These are phyloP conservation scores for Penicillium psychrofluorescens DNA, from an alignment of 495 filamentous ascomycete species.

Conservation along the genomic window DNA sequence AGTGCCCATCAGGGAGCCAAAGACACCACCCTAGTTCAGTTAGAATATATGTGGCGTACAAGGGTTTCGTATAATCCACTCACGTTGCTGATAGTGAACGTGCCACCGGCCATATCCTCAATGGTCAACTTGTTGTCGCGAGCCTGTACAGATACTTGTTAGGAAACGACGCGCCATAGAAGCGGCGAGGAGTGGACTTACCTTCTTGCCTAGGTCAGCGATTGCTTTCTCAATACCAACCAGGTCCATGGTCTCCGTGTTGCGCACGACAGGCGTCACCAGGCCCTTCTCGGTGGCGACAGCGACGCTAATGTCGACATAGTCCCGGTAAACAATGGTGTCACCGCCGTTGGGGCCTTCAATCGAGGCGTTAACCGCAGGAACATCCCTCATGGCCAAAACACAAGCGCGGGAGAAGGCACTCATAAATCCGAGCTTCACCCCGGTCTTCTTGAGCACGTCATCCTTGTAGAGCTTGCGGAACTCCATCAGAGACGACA, in stretches of 20 bases:
- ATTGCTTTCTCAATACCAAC: constrained; percentile 87
- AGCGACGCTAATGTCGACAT: constrained; percentile 95
- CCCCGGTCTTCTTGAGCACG: constrained; percentile 87
- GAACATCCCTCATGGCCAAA: constrained; percentile 88
- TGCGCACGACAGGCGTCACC: constrained; percentile 93
- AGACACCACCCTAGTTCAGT: constrained; percentile 53
- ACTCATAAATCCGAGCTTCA: constrained; percentile 98
- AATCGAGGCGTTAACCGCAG: constrained; percentile 95
- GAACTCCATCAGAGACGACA: constrained; percentile 97
- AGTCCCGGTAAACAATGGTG: constrained; percentile 96
- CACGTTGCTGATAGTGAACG: constrained; percentile 97
- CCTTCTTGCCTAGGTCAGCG: constrained; percentile 93
- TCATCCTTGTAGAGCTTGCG: constrained; percentile 96
- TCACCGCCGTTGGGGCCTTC: constrained; percentile 92
- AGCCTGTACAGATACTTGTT: constrained; percentile 43
- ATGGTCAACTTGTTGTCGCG: constrained; percentile 96
- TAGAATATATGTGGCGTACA: constrained; percentile 5
- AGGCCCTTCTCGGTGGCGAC: constrained; percentile 97
- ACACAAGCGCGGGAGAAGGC: constrained; percentile 90
- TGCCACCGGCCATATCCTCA: constrained; percentile 98
- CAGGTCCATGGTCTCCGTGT: constrained; percentile 80
- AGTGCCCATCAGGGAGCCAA: constrained; percentile 86
- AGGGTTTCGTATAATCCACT: constrained; percentile 8
- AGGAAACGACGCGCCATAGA: background rate
- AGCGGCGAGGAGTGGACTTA: constrained; percentile 16